Evolutionary conservation across 78 protist genomes (phyloP), one percentile per base, ranked within the genome.

Genomic region (Speleostelium caveatum): DNA sequence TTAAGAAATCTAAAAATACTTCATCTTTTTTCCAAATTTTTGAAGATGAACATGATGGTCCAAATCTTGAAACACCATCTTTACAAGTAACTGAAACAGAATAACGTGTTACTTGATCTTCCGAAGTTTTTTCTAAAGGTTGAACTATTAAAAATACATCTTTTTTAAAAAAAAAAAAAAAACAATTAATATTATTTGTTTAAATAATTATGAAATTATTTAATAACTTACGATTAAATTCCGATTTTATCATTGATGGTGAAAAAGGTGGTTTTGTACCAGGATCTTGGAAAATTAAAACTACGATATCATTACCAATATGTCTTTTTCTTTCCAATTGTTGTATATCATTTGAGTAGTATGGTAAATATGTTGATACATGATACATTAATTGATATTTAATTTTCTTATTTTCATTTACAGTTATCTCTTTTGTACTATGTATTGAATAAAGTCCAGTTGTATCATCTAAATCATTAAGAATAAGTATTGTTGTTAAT

Each of bases 271-370:
- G 79, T 2, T 41, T 38, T 19, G 75, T 53, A 53, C 51, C 51
- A 30, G 17, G 14, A 49, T 96, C 97, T 32, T 76, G 73, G 65
- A 92, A 96, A 12, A 94, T 85, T 16, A 96, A 56, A 17, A 77
- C 83, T 26, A 89, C 86, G 4, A 86, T 75, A 74, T 96, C 98
- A 63, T 96, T 96, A 56, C 98, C 98, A 35, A 94, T 86, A 59
- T 94, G 96, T 28, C 96, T 63, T 80, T 96, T 96, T 60, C 96
- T 67, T 53, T 93, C 93, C 36, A 96, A 38, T 66, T 93, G 95
- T 73, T 96, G 98, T 51, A 16, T 7, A 68, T 96, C 96, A 30
- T 61, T 59, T 14, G 83, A 38, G 38, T 62, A 41, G 56, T 36
- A 76, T 24, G 96, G 98, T 26, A 96, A 63, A 28, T 77, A 38